Evolutionary conservation across 2,329 filamentous ascomycete genomes (phyloP).

Genomic region (Biscogniauxia mediterranea): DNA sequence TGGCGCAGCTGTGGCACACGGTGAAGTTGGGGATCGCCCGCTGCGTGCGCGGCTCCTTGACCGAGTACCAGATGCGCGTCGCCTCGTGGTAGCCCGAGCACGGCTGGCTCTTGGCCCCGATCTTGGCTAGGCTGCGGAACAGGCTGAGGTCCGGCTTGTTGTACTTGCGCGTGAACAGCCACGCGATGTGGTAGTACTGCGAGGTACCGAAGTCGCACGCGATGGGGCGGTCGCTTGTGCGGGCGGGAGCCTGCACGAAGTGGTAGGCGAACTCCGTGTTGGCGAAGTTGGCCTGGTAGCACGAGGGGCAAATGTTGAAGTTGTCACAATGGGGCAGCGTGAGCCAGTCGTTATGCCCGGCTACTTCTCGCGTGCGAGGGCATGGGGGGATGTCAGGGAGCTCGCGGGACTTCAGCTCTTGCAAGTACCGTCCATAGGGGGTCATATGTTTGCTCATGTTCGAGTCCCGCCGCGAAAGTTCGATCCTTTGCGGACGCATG

Average conservation of each 20-base stretch:
- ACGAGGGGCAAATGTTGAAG: slow-evolving; percentile 81
- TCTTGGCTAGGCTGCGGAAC: slow-evolving; percentile 65
- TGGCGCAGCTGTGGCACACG: slow-evolving; percentile 72
- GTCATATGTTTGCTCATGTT: slow-evolving; percentile 44
- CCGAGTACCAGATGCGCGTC: slow-evolving; percentile 70
- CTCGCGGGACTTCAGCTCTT: slow-evolving; percentile 46
- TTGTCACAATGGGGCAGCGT: slow-evolving; percentile 67
- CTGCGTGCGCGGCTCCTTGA: slow-evolving; percentile 67
- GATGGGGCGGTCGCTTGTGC: slow-evolving; percentile 56
- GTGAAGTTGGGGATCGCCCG: slow-evolving; percentile 67
- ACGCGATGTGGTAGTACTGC: slow-evolving; percentile 82
- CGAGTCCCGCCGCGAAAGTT: slow-evolving; percentile 10
- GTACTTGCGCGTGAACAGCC: slow-evolving; percentile 74
- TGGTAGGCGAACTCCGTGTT: slow-evolving; percentile 64
- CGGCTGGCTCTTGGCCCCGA: slow-evolving; percentile 54
- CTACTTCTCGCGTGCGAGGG: slow-evolving; percentile 60
- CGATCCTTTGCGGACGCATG: not conserved
- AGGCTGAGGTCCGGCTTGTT: slow-evolving; percentile 63
- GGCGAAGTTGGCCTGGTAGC: slow-evolving; percentile 69
- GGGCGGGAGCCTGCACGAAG: slow-evolving; percentile 61
- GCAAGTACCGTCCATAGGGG: slow-evolving; percentile 53
- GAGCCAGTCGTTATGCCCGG: slow-evolving; percentile 75
- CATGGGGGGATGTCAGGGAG: slow-evolving; percentile 62
- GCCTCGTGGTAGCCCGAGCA: slow-evolving; percentile 58
- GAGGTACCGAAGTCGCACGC: slow-evolving; percentile 76